Percentiles rank a stretch among this genome's conserved stretches.
phyloP scores from a whole-genome alignment of 352 stramenopile species.

The Phytophthora chlamydospora region DNA sequence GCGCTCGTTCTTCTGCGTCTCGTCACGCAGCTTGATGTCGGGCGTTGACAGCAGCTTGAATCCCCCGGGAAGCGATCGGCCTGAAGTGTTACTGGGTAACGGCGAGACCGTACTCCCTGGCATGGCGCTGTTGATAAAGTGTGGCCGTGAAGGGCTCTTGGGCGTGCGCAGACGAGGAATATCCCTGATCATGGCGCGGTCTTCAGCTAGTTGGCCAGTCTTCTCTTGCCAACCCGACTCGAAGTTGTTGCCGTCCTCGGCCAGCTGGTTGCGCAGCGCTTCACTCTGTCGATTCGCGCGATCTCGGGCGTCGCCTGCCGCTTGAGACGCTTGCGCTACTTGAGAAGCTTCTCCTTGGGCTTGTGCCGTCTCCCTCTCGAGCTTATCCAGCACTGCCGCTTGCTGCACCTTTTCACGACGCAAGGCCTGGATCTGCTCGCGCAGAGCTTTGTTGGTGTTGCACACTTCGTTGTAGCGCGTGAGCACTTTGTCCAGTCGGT shows the following conservation, averaged over 20 bases:
- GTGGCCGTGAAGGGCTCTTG: constrained; percentile 55
- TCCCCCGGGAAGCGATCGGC: constrained; percentile 28
- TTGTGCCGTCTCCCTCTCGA: constrained; percentile 85
- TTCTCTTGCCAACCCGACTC: constrained; percentile 87
- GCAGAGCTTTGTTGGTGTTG: constrained; percentile 82
- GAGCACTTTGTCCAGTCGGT: constrained; percentile 84
- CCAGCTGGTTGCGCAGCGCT: constrained; percentile 68
- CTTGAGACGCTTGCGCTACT: constrained; percentile 76
- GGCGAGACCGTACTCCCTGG: constrained; percentile 19
- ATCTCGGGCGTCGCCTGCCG: constrained; percentile 82
- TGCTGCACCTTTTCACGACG: constrained; percentile 84
- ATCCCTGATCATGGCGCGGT: constrained; percentile 81
- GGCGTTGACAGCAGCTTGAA: constrained; percentile 73
- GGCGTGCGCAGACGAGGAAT: constrained; percentile 68
- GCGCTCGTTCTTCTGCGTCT: constrained; percentile 79
- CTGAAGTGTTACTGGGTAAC: constrained; percentile 18
- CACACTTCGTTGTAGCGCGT: constrained; percentile 86
- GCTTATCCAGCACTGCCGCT: constrained; percentile 74
- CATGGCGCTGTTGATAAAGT: constrained; percentile 36
- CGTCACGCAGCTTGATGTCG: constrained; percentile 74
- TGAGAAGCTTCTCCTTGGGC: constrained; percentile 86
- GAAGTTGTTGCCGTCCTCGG: constrained; percentile 86
- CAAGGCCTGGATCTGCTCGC: constrained; percentile 80
- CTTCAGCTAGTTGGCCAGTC: constrained; percentile 82
- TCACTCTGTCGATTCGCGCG: constrained; percentile 85